Conservation (phyloP, 805 yeast species). For the Dipodascus albidus region DNA sequence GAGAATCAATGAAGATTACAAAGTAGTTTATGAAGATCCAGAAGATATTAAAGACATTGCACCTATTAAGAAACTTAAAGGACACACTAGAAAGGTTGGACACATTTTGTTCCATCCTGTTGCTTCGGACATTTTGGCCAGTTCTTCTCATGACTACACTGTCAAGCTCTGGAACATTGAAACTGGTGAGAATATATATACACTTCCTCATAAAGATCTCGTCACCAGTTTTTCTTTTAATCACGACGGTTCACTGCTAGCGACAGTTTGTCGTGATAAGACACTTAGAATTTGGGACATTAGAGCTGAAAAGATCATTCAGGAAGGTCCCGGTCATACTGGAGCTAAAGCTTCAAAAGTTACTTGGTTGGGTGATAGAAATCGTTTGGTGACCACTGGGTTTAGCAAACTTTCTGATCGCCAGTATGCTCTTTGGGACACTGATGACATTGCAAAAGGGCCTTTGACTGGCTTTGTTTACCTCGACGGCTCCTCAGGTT, state of each 20-base stretch:
- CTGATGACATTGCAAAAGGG: conserved; percentile 59
- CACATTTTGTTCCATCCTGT: conserved; percentile 84
- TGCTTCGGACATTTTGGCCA: conserved; percentile 76
- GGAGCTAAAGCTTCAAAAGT: conserved; percentile 90
- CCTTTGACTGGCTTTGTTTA: conserved; percentile 83
- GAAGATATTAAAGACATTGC: conserved; percentile 56
- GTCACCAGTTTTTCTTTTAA: conserved; percentile 91
- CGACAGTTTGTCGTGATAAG: conserved; percentile 86
- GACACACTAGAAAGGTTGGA: conserved; percentile 93
- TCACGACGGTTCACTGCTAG: conserved; percentile 77
- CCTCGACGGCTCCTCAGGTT: conserved; percentile 86
- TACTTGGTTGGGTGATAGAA: conserved; percentile 79
- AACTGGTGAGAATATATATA: conserved; percentile 55
- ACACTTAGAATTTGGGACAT: conserved; percentile 86
- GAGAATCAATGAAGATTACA: conserved; percentile 76
- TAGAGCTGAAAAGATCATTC: conserved; percentile 56
- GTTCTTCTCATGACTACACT: conserved; percentile 82
- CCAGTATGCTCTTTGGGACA: conserved; percentile 91
- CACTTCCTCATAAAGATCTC: conserved; percentile 78
- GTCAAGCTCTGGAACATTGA: conserved; percentile 86
- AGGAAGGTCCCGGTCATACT: conserved; percentile 81
- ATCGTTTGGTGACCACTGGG: conserved; percentile 87
- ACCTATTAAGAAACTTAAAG: conserved; percentile 60
- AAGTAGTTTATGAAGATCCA: conserved; percentile 29
- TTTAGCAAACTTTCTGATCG: conserved; percentile 88